A percentile compares a stretch with the other conserved stretches of the same genome.
These are phyloP conservation scores for Linnemannia elongata DNA, from an alignment of 192 early-diverging fungal species.

Conservation along the genomic window DNA sequence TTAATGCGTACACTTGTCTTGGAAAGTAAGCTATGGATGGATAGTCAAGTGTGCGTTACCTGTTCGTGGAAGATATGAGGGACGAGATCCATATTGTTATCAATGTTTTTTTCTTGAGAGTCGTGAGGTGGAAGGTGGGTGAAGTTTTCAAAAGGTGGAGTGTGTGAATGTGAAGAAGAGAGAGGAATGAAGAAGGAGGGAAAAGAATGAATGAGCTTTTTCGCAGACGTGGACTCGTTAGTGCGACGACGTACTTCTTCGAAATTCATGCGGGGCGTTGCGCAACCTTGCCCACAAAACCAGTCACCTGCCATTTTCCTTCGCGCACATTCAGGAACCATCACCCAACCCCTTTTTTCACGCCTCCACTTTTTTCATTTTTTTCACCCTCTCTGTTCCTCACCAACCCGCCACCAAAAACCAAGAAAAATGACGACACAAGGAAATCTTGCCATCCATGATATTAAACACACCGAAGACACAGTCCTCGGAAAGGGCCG, in stretches of 20 bases:
- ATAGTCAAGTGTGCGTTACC: not conserved
- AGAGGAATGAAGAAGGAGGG: not conserved
- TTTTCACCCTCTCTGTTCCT: not conserved
- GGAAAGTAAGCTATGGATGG: not conserved
- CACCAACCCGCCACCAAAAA: not conserved
- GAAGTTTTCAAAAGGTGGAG: not conserved
- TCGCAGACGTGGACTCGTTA: not conserved
- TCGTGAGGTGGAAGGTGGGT: not conserved
- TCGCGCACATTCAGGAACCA: not conserved
- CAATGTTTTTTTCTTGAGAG: not conserved
- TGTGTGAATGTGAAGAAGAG: not conserved
- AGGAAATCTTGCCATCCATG: constrained; percentile 2
- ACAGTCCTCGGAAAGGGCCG: constrained; percentile 43
- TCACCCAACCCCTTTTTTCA: not conserved
- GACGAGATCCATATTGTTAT: constrained; percentile 35
- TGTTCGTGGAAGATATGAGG: constrained; percentile 55
- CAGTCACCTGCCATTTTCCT: not conserved
- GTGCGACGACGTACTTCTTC: not conserved
- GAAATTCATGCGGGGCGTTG: not conserved
- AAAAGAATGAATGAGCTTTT: not conserved
- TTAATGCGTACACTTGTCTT: not conserved
- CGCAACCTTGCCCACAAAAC: not conserved
- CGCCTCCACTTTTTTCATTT: not conserved
- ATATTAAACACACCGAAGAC: constrained; percentile 18
- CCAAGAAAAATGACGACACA: not conserved